A percentile compares a stretch with the other conserved stretches of the same genome.
Evolutionary conservation across 108 stramenopile genomes (phyloP).

Genomic region (Conticribra guillardii): DNA sequence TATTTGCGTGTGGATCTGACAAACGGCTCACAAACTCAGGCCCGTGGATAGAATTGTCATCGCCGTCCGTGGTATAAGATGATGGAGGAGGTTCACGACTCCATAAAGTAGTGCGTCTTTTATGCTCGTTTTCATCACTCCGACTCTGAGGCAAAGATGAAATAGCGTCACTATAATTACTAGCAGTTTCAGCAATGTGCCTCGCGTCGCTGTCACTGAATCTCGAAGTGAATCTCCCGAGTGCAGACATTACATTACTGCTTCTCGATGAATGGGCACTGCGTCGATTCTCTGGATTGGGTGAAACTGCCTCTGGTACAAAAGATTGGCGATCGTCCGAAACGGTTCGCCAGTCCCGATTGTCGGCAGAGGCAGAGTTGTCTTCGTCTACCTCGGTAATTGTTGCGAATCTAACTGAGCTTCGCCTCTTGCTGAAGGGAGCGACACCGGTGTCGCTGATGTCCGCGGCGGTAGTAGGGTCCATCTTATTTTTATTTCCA

Average conservation of each 20-base stretch:
- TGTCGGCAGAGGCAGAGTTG: neutral
- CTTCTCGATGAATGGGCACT: neutral
- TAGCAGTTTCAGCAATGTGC: neutral
- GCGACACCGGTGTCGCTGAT: too few species aligned
- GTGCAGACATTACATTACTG: neutral
- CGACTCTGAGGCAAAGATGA: neutral
- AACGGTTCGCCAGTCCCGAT: neutral
- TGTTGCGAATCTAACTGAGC: neutral
- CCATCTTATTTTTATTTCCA: too few species aligned
- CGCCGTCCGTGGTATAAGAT: neutral
- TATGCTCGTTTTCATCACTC: neutral
- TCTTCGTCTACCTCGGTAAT: neutral
- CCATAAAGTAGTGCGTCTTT: neutral
- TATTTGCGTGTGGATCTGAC: neutral
- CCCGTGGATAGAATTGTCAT: neutral
- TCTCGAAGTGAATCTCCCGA: neutral
- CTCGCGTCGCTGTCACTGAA: neutral
- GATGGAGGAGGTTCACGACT: neutral
- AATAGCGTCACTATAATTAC: neutral
- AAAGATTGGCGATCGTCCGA: neutral
- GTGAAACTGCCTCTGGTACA: neutral
- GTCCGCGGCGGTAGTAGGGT: too few species aligned
- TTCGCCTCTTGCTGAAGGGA: too few species aligned
- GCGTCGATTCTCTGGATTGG: neutral
- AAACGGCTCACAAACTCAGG: neutral